Evolutionary conservation across 108 stramenopile species (phyloP), one percentile per base, ranked within the genome.

Genomic region (Cyclotella kingstonii): DNA sequence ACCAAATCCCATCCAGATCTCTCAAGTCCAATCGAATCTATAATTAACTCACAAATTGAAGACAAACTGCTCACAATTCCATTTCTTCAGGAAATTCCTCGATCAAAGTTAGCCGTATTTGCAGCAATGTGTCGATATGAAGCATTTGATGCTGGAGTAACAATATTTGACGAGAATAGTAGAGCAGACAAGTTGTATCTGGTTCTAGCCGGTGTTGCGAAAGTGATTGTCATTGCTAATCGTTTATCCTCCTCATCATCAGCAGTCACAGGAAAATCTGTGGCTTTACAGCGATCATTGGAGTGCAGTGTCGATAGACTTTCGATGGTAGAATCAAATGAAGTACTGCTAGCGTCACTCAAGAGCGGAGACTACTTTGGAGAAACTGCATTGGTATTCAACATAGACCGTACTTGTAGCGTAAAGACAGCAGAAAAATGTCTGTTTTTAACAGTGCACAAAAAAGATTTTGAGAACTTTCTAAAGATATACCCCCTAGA

Each of bases 281-380:
- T 70, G 35, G 42, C 69, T 38, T 50, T 77, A 31, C 64, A 66
- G 42, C 63, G 68, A 56, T 71, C 70, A 26, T 35, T 77, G 19
- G 76, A 77, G 55, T 72, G 69, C 28, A 65, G 76, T 28, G 30
- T 41, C 39, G 33, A 58, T 47, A 42, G 40, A 23, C 17, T 30
- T 27, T 31, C 59, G 3, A 25, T 59, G 3, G 48, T 52, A 17
- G 46, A 58, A 9, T 48, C 42, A 45, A 25, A 30, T 23, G 70
- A 62, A 26, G 66, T 72, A 33, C 25, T 51, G 17, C 47, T 81
- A 44, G 80, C 80, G 17, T 64, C 59, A 26, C 42, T 81, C 19
- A 77, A 47, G 48, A 68, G 44, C 19, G 81, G 81, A 41, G 81
- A 81, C 40, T 81, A 79, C 59, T 84, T 81, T 71, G 83, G 83